Conservation (phyloP, 805 yeast species). For the Teunomyces kruisii region DNA sequence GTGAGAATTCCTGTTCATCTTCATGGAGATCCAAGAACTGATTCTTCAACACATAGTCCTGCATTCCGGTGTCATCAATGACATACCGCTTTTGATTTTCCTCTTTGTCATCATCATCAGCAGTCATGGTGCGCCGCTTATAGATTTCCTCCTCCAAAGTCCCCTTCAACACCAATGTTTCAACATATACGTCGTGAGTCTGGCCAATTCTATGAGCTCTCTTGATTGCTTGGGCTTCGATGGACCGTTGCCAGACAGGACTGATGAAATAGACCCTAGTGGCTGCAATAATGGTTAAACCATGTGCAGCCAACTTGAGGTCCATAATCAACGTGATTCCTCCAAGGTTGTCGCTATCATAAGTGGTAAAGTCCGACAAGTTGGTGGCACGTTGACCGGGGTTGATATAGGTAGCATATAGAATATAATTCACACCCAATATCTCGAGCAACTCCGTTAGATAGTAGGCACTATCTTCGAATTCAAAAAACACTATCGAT, state of each 20-base stretch:
- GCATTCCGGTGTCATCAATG: constrained; percentile 61
- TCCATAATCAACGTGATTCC: constrained; percentile 67
- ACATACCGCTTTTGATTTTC: constrained; percentile 33
- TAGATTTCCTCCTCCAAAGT: constrained; percentile 73
- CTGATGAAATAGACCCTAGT: constrained; percentile 68
- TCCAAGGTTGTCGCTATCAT: constrained; percentile 30
- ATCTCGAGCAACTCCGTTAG: constrained; percentile 63
- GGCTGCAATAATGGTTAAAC: constrained; percentile 65
- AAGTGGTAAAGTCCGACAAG: constrained; percentile 48
- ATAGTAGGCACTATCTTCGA: constrained; percentile 70
- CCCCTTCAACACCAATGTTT: constrained; percentile 58
- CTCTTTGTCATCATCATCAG: constrained; percentile 12
- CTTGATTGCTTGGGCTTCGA: constrained; percentile 75
- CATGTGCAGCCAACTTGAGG: constrained; percentile 65
- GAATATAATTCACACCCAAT: constrained; percentile 57
- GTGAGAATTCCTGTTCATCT: constrained; percentile 35
- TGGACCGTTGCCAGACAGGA: constrained; percentile 68
- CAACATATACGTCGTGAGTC: constrained; percentile 61
- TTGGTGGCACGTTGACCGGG: constrained; percentile 51
- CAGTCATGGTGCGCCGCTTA: constrained; percentile 32
- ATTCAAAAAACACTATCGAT: constrained; percentile 66
- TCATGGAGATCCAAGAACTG: constrained; percentile 39
- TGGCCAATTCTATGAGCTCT: constrained; percentile 80
- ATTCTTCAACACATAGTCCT: constrained; percentile 51
- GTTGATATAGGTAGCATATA: constrained; percentile 63